Percentiles rank a stretch among this genome's conserved stretches.
phyloP scores from a whole-genome alignment of 768 basidiomycete genomes.

The Suillus sp. region DNA sequence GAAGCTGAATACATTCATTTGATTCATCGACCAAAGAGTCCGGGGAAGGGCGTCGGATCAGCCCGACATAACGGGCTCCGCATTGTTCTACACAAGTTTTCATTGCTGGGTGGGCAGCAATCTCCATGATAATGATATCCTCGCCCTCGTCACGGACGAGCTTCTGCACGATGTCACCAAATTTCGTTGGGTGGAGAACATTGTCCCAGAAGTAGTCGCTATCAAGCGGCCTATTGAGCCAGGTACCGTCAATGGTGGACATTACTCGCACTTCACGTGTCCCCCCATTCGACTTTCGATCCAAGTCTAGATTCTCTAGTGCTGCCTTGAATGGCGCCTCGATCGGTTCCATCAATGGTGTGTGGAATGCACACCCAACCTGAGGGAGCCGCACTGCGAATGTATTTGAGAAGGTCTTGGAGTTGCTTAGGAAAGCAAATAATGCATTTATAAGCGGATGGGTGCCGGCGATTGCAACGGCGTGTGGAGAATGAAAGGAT shows the following conservation, averaged over 20 bases:
- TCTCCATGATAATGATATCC: conserved; percentile 34
- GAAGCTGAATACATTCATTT: conserved; percentile 2
- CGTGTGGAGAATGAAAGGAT: conserved; percentile 39
- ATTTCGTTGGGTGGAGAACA: conserved; percentile 37
- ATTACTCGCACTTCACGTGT: conserved; percentile 31
- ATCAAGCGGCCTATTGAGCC: conserved; percentile 31
- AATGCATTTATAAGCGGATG: conserved; percentile 35
- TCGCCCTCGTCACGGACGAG: conserved; percentile 31
- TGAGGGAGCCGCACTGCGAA: conserved; percentile 30
- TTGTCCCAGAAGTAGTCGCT: conserved; percentile 39
- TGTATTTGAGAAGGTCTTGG: conserved; percentile 30
- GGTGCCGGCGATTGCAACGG: conserved; percentile 38
- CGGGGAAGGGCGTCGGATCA: conserved; percentile 35
- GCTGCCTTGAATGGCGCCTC: conserved; percentile 34
- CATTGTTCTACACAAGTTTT: conserved; percentile 38
- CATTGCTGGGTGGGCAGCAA: conserved; percentile 38
- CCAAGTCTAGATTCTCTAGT: conserved; percentile 7
- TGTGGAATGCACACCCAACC: conserved; percentile 37
- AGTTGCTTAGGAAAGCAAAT: conserved; percentile 28
- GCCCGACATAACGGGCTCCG: conserved; percentile 31
- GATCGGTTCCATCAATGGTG: conserved; percentile 37
- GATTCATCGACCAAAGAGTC: neutral
- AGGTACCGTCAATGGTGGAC: conserved; percentile 38
- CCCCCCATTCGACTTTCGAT: neutral
- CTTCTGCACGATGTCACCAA: conserved; percentile 36